Percentiles rank a stretch among this genome's conserved stretches.
phyloP scores from a whole-genome alignment of 164 flowering plant genomes.

The Cinnamomum micranthum region DNA sequence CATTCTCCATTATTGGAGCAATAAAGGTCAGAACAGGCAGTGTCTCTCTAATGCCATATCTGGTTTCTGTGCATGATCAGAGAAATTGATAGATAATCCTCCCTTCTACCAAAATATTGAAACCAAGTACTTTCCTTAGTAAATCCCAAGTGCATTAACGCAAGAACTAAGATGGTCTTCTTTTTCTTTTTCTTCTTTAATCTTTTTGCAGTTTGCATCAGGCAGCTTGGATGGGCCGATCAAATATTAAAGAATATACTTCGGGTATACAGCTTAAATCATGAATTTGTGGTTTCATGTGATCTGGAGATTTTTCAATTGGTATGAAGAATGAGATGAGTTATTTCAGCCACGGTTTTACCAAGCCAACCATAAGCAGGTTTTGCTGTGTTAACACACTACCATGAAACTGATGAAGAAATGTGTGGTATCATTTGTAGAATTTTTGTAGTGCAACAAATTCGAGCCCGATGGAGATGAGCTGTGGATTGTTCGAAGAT shows the following conservation, averaged over 20 bases:
- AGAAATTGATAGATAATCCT: not conserved
- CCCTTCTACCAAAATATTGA: not conserved
- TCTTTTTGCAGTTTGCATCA: conserved; percentile 81
- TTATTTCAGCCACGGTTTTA: not conserved
- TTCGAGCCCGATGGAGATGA: not conserved
- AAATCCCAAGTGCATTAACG: not conserved
- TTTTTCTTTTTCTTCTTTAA: not conserved
- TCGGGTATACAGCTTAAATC: not conserved
- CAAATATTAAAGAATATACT: conserved; percentile 36
- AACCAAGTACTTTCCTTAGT: not conserved
- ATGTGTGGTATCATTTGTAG: not conserved
- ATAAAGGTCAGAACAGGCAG: not conserved
- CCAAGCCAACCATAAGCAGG: not conserved
- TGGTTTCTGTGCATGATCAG: not conserved
- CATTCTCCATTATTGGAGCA: not conserved
- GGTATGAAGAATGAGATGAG: not conserved
- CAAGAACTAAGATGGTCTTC: not conserved
- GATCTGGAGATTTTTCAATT: not conserved
- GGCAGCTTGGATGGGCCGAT: conserved; percentile 97
- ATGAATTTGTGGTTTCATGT: not conserved
- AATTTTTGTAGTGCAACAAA: not conserved
- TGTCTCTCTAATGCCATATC: not conserved
- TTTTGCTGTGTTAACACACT: not conserved
- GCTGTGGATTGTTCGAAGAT: not conserved
- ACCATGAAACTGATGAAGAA: not conserved